Evolutionary conservation across 768 basidiomycete genomes (phyloP), one percentile per base, ranked within the genome.

Genomic region (Trametes punicea): DNA sequence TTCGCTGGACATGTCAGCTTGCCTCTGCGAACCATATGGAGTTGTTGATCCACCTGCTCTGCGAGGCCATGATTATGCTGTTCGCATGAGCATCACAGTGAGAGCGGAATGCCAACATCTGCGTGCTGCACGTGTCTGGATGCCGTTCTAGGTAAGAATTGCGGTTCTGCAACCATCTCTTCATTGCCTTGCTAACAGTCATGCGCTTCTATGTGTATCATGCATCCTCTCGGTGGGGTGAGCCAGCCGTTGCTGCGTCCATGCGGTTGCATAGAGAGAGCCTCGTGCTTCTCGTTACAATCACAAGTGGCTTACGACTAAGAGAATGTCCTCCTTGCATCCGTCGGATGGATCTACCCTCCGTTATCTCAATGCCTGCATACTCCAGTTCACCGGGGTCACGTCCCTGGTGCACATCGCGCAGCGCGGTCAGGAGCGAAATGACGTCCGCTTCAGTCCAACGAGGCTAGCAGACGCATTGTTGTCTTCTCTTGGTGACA

Each of bases 201-300:
- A 31, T 13, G 27, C 15, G 5, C 16, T 13, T 36, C 45, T 54
- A 45, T 38, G 36, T 20, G 27, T 46, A 51, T 33, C 25, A 26
- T 31, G 11, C 11, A 20, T 11, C 16, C 44, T 20, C 6, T 23
- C 10, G 23, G 26, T 21, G 18, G 33, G n/a, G 5, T 29, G 26
- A 7, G 10, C 34, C 20, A 39, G 9, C 52, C 23, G 34, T 27
- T 8, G 21, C n/a, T 15, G n/a, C 2, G 5, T 23, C 42, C 52
- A 46, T 36, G 52, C 42, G 42, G 36, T 15, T 21, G n/a, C 52
- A 13, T 25, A 23, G 13, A 39, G 52, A 39, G 52, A 46, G 33
- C 34, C 52, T 36, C 30, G 52, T 54, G 52, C 52, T 53, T 46
- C 51, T 33, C 23, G 42, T 31, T 36, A 53, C 51, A 45, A 44